phyloP scores from a whole-genome alignment of 1,284 basidiomycete species.

The Ceratobasidium theobromae region DNA sequence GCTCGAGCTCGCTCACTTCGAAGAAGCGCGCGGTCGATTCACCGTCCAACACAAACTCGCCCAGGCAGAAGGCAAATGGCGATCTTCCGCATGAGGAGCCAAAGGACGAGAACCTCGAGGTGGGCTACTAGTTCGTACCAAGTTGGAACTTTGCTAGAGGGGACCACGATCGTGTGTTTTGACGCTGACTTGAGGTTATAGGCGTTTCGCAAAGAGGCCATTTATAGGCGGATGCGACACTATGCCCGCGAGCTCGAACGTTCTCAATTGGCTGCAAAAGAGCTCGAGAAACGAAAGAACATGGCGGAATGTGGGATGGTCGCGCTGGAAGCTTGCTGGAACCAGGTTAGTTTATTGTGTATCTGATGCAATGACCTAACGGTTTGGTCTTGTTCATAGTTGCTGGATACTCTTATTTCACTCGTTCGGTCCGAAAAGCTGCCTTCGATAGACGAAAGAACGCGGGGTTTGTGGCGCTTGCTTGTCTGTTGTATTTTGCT shows the following conservation, averaged over 20 bases:
- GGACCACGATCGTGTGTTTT: too few relatives aligned
- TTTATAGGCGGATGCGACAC: conserved; percentile 88
- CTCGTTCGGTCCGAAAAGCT: conserved; percentile 60
- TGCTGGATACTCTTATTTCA: conserved; percentile 48
- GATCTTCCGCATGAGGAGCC: conserved; percentile 24
- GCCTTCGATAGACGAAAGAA: conserved; percentile 38
- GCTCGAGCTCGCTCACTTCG: conserved; percentile 19
- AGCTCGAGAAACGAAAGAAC: conserved; percentile 71
- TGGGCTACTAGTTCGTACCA: background rate
- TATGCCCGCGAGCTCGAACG: conserved; percentile 82
- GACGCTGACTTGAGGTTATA: too few relatives aligned
- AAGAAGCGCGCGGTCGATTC: conserved; percentile 17
- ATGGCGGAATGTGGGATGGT: conserved; percentile 77
- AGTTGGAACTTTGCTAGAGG: too few relatives aligned
- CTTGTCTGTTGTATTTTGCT: background rate
- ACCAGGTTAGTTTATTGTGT: conserved; percentile 59
- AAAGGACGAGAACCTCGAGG: conserved; percentile 24
- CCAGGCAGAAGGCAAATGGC: conserved; percentile 11
- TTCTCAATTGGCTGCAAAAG: conserved; percentile 63
- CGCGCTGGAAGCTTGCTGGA: conserved; percentile 87
- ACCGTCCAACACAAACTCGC: background rate
- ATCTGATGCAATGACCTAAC: background rate
- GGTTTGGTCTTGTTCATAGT: conserved; percentile 34
- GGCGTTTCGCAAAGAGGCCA: conserved; percentile 86
- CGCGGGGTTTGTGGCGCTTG: conserved; percentile 14